A percentile compares a stretch with the other conserved stretches of the same genome.
Conservation (phyloP, 805 yeast species). For the Komagataella phaffii region DNA sequence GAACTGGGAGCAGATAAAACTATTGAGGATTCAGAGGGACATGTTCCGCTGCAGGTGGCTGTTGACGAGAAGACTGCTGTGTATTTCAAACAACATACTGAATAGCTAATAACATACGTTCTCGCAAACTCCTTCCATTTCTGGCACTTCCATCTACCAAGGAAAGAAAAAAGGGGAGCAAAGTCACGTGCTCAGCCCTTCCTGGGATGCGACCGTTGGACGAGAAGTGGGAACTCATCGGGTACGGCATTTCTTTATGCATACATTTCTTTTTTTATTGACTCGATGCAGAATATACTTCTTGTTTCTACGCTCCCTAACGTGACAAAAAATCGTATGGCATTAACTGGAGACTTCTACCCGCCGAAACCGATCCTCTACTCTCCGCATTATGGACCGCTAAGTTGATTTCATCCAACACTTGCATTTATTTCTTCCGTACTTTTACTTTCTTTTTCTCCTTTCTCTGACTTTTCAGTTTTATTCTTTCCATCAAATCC, state of each 20-base stretch:
- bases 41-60: slow-evolving; percentile 39
- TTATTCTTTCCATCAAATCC: slow-evolving; percentile 4
- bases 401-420: not conserved
- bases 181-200: not conserved
- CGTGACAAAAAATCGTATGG: not conserved
- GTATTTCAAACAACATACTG: not conserved
- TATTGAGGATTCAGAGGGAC: slow-evolving; percentile 34
- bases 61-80: slow-evolving; percentile 27
- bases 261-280: not conserved
- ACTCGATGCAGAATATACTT: not conserved
- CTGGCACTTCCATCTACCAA: too few species aligned
- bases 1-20: slow-evolving; percentile 54
- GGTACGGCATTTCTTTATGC: not conserved
- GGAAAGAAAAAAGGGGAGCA: not conserved
- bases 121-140: not conserved
- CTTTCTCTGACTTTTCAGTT: slow-evolving; percentile 4
- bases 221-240: not conserved
- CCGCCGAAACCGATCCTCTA: not conserved
- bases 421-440: not conserved
- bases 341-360: not conserved
- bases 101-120: not conserved
- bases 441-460: not conserved
- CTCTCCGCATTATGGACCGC: not conserved
- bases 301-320: not conserved
- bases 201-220: not conserved